These are phyloP conservation scores for Leptosphaerulina australis DNA, from an alignment of 2,329 filamentous ascomycete genomes.

Conservation along the genomic window DNA sequence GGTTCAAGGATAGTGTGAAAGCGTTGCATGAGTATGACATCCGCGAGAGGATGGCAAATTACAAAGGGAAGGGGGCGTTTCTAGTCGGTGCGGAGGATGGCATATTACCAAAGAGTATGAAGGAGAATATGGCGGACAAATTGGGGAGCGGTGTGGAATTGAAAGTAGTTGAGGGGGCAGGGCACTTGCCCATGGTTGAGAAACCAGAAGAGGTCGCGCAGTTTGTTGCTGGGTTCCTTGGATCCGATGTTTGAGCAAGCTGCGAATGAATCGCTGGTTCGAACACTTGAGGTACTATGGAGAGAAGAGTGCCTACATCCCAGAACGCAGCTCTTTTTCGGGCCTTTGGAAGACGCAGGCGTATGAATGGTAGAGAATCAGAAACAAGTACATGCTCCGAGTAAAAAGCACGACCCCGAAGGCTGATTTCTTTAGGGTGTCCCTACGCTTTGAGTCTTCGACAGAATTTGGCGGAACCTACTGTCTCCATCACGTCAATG, in stretches of 20 bases:
- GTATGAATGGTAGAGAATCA: no score
- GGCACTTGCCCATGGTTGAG: conserved; percentile 86
- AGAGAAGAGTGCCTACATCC: no score
- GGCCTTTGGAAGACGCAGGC: no score
- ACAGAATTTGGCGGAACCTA: no score
- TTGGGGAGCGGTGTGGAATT: conserved; percentile 59
- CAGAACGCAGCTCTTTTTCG: no score
- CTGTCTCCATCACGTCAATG: no score
- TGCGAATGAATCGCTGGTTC: no score
- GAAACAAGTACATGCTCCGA: no score
- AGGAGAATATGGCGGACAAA: conserved; percentile 65
- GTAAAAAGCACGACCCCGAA: no score
- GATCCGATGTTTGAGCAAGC: not conserved
- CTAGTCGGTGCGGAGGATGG: conserved; percentile 77
- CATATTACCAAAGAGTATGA: conserved; percentile 79
- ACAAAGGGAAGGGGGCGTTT: conserved; percentile 67
- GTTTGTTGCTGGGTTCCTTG: conserved; percentile 62
- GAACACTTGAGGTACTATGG: no score
- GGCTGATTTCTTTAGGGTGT: no score
- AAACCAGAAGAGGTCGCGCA: conserved; percentile 70
- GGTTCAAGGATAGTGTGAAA: conserved; percentile 70
- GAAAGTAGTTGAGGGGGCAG: conserved; percentile 70
- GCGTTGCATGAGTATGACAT: conserved; percentile 76
- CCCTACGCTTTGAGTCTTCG: no score
- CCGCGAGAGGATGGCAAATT: conserved; percentile 60